Base-by-base conservation (phyloP, 2,329 filamentous ascomycete species). In the Xylaria sp. region DNA sequence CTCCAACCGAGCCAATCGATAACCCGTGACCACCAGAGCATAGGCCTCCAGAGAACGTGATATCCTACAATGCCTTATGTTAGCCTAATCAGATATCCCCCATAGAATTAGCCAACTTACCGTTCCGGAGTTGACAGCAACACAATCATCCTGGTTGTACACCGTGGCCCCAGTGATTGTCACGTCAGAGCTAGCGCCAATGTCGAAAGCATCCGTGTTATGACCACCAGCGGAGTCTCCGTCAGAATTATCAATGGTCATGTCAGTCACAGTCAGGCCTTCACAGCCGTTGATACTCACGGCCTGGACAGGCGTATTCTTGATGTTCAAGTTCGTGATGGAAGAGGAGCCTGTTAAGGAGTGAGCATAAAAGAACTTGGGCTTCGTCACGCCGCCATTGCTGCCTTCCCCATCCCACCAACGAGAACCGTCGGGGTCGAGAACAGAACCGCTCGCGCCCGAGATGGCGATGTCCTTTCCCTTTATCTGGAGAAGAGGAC, bases 341-440 rank as follows among this genome's bases (percentile, higher is more conserved):
- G 73, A 76, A 4, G 74, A 77, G 5, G 85, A 87, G 39, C 76
- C 60, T 3, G 62, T 85, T 62, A 90, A 73, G 63, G 78, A 79
- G 74, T 89, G 84, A 5, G 82, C 81, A 61, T 80, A 81, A 81
- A 89, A 89, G 79, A 90, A 87, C 80, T 87, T 85, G 56, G 89
- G 89, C 83, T 91, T 90, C 27, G 77, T 86, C 78, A 84, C 84
- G 74, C 88, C 88, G 31, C 87, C 86, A 73, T 87, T 88, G 73
- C 76, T 76, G 39, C 89, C 89, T 77, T 88, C 71, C 59, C 82
- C 81, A 71, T 91, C 88, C 89, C 88, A 91, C 84, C 85, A 90
- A 33, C 79, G 76, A 10, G 81, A 73, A 39, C 88, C 87, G 44
- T 85, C 81, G 62, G 86, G 86, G 72, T 91, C 81, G 58, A 91